Conservation (phyloP, 2,329 filamentous ascomycete genomes). For the Aspergillaceae sp. region DNA sequence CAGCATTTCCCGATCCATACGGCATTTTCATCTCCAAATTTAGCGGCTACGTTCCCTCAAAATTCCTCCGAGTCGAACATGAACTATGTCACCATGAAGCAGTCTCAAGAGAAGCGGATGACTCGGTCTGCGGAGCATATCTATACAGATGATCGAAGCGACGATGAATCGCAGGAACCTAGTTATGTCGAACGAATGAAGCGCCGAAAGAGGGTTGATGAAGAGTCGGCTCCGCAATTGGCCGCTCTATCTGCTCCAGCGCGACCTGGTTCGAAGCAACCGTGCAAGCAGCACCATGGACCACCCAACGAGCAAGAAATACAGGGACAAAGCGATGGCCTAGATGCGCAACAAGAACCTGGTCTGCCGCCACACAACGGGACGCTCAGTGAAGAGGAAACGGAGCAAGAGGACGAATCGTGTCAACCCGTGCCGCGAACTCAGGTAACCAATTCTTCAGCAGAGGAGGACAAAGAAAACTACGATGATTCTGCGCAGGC, state of each 20-base stretch:
- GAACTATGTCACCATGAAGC: slow-evolving; percentile 39
- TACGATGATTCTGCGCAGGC: slow-evolving; percentile 22
- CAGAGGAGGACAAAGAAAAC: slow-evolving; percentile 43
- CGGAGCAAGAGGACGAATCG: slow-evolving; percentile 33
- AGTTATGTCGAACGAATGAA: slow-evolving; percentile 28
- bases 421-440: slow-evolving; percentile 18
- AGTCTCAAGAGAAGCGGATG: slow-evolving; percentile 34
- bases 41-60: slow-evolving; percentile 24
- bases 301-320: background rate
- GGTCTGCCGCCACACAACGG: slow-evolving; percentile 11
- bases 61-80: slow-evolving; percentile 35
- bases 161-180: slow-evolving; percentile 38
- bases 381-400: slow-evolving; percentile 36
- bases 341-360: background rate
- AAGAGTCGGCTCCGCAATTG: slow-evolving; percentile 28
- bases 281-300: slow-evolving; percentile 5
- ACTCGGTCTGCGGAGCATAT: slow-evolving; percentile 29
- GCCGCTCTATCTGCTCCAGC: slow-evolving; percentile 26
- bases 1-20: slow-evolving; percentile 27
- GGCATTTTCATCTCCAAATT: slow-evolving; percentile 31
- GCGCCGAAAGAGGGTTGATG: slow-evolving; percentile 25
- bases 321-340: background rate
- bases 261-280: slow-evolving; percentile 6
- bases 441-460: slow-evolving; percentile 21
- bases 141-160: slow-evolving; percentile 26